Evolutionary conservation across 768 basidiomycete species (phyloP), one percentile per base, ranked within the genome.

Genomic region (Chalciporus chontae): DNA sequence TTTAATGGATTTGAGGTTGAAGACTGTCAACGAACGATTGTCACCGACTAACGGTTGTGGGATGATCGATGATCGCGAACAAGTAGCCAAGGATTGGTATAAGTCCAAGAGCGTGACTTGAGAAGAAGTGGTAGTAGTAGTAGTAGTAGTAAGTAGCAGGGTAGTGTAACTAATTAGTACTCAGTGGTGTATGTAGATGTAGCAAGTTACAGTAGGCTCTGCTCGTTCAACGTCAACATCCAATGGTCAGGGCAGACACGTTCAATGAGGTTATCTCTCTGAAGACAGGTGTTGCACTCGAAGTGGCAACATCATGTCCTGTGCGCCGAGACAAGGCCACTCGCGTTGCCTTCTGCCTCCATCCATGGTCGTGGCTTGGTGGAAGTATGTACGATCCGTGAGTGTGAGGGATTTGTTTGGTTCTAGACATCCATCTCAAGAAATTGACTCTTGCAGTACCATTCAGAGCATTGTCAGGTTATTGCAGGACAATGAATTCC

Each of bases 291-390:
- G 66, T 77, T 17, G 59, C 71, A 17, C 64, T 82, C n/a, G 71
- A 80, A 60, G 66, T 72, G 29, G 68, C 70, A 15, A 48, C 70
- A 1, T 62, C 66, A 37, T 55, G 52, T 15, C 73, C 76, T 7
- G 11, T 27, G 10, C 55, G 56, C 18, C 50, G 41, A 15, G 17
- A 42, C 10, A 39, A 19, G 9, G 55, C 53, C 7, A 73, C 67
- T 24, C 83, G 78, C 53, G 64, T 85, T 6, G 88, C 83, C 0
- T 68, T 92, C n/a, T 83, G 83, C 56, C 70, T 87, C 10, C 90
- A 92, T 57, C 90, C 90, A 6, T 92, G 89, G 89, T 83, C 85
- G n/a, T 81, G 88, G 77, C 74, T 91, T 0, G 89, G 90, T 1
- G 90, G 89, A 14, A 74, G 70, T 44, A 87, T 84, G 80, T 64